phyloP scores from a whole-genome alignment of 208 protist genomes.

The Trypanosoma cruzi region DNA sequence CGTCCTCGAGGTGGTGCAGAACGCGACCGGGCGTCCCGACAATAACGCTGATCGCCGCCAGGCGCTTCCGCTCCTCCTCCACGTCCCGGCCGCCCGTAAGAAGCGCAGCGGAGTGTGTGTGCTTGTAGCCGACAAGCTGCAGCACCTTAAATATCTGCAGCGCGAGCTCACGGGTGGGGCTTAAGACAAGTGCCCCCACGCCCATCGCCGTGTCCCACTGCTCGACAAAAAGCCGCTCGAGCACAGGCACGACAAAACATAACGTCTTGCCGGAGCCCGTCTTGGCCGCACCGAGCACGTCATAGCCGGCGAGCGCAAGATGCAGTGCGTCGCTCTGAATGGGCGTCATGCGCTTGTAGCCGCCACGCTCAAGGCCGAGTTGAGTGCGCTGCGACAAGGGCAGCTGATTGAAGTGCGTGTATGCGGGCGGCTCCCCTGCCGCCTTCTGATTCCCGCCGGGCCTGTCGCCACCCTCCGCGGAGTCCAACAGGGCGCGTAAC shows the following conservation, averaged over 20 bases:
- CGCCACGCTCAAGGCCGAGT: conserved; percentile 89
- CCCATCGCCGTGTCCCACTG: conserved; percentile 93
- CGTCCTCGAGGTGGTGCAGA: conserved; percentile 99
- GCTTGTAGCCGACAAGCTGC: conserved; percentile 91
- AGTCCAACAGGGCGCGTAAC: conserved; percentile 54
- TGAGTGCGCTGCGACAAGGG: conserved; percentile 92
- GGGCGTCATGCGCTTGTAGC: conserved; percentile 95
- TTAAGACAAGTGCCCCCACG: conserved; percentile 97
- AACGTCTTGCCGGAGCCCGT: conserved; percentile 99
- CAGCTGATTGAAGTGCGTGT: conserved; percentile 82
- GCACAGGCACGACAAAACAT: conserved; percentile 97
- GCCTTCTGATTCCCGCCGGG: conserved; percentile 4
- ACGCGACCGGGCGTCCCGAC: conserved; percentile 98
- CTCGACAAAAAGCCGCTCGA: conserved; percentile 94
- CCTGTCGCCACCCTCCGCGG: conserved; percentile 48
- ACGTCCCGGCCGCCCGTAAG: conserved; percentile 99
- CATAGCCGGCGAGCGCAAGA: conserved; percentile 94
- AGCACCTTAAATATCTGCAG: conserved; percentile 99
- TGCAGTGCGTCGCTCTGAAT: conserved; percentile 96
- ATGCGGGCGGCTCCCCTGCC: background rate
- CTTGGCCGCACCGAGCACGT: conserved; percentile 98
- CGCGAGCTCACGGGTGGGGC: conserved; percentile 98
- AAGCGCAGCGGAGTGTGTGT: conserved; percentile 95
- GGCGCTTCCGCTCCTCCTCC: conserved; percentile 91
- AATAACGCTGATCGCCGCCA: conserved; percentile 97